Percentiles rank a stretch among this genome's conserved stretches.
Evolutionary conservation across 1,139 yeast genomes (phyloP).

Genomic region (Pneumocystis canis): DNA sequence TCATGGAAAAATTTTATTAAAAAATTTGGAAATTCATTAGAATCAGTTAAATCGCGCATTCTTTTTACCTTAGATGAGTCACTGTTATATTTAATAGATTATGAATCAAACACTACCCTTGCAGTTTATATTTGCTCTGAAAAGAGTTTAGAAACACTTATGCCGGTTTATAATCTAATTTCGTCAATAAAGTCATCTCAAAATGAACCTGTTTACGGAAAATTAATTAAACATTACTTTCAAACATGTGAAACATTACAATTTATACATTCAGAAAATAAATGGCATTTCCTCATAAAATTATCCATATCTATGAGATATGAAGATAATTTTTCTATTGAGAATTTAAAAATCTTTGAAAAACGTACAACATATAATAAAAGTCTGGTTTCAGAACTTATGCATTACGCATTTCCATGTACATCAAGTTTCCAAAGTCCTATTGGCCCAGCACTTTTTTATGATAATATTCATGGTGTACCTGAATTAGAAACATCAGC

Average conservation of each 20-base stretch:
- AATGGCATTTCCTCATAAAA: not conserved
- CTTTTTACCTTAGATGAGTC: not conserved
- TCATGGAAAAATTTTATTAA: not conserved
- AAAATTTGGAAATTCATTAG: not conserved
- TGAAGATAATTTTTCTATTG: not conserved
- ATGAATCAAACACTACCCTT: not conserved
- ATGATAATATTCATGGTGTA: not conserved
- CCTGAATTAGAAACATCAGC: not conserved
- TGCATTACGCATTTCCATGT: not conserved
- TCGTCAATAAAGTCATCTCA: not conserved
- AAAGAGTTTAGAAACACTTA: not conserved
- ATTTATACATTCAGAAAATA: not conserved
- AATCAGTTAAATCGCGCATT: not conserved
- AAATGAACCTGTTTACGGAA: not conserved
- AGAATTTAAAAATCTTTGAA: not conserved
- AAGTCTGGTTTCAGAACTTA: not conserved
- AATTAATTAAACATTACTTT: not conserved
- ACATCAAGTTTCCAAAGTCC: not conserved
- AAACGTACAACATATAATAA: not conserved
- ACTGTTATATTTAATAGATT: not conserved
- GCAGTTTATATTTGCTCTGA: not conserved
- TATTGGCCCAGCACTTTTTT: not conserved
- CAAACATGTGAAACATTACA: not conserved
- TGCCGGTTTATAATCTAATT: not conserved
- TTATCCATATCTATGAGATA: not conserved